phyloP scores from a whole-genome alignment of 495 filamentous ascomycete species.

The Aspergillus diversus region DNA sequence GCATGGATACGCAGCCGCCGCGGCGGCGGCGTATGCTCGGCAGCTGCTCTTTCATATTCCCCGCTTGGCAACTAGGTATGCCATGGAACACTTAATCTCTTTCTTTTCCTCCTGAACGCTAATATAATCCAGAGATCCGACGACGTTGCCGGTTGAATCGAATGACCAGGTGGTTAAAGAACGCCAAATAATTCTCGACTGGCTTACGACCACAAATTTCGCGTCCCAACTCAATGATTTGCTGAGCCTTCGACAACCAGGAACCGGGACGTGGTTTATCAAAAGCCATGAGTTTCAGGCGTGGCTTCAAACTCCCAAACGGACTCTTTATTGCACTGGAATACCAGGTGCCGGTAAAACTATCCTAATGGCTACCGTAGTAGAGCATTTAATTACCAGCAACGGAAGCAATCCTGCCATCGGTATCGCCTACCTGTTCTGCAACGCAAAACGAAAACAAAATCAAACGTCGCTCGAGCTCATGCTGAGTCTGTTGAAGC shows the following conservation, averaged over 20 bases:
- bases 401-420: constrained; percentile 24
- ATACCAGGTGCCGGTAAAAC: constrained; percentile 50
- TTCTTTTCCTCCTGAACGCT: too few relatives aligned
- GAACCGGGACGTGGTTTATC: constrained; percentile 51
- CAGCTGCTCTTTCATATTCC: constrained; percentile 26
- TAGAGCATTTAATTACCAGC: constrained; percentile 29
- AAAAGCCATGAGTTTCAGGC: constrained; percentile 34
- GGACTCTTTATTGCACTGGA: constrained; percentile 50
- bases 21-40: constrained; percentile 41
- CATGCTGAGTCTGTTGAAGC: constrained; percentile 28
- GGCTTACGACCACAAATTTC: constrained; percentile 23
- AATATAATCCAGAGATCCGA: too few relatives aligned
- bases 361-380: constrained; percentile 38
- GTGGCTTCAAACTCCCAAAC: constrained; percentile 32
- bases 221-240: constrained; percentile 20
- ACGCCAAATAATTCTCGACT: constrained; percentile 17
- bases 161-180: not conserved
- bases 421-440: constrained; percentile 45
- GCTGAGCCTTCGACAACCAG: constrained; percentile 27
- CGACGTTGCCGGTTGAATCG: too few relatives aligned
- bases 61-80: not conserved
- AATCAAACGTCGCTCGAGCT: constrained; percentile 20
- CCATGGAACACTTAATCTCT: too few relatives aligned
- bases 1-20: constrained; percentile 31
- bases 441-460: constrained; percentile 25